Evolutionary conservation across 148 eudicot species (phyloP).

Genomic region (Cornus florida): DNA sequence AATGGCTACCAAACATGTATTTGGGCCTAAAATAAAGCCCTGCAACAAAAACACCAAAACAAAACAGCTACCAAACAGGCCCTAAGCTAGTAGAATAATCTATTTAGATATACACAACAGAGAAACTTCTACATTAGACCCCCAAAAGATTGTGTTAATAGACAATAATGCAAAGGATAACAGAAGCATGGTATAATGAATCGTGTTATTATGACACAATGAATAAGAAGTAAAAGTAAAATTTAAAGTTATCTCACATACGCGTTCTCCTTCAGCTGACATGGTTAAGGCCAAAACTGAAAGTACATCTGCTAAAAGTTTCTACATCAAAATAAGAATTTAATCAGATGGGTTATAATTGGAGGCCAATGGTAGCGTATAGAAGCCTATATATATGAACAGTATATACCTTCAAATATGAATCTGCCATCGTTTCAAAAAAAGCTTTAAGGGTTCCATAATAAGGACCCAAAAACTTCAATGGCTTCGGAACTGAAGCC

Average conservation of each 20-base stretch:
- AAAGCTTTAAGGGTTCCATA: slow-evolving; percentile 79
- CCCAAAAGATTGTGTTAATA: background rate
- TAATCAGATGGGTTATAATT: background rate
- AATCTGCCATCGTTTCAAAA: slow-evolving; percentile 66
- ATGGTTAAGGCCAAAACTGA: slow-evolving; percentile 96
- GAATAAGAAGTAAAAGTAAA: background rate
- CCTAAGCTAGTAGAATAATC: background rate
- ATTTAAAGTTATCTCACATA: slow-evolving; percentile 29
- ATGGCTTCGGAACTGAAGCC: slow-evolving; percentile 97
- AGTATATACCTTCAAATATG: slow-evolving; percentile 64
- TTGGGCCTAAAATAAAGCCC: too few relatives aligned
- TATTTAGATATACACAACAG: background rate
- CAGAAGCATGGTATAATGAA: background rate
- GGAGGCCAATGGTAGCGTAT: background rate
- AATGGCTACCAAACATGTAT: too few relatives aligned
- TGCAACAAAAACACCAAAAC: too few relatives aligned
- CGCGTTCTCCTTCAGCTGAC: slow-evolving; percentile 97
- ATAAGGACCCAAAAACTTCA: slow-evolving; percentile 92
- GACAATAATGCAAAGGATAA: background rate
- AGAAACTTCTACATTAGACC: background rate
- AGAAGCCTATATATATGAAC: background rate
- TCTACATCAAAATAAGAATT: slow-evolving; percentile 39
- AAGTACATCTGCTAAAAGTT: slow-evolving; percentile 85
- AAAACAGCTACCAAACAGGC: too few relatives aligned
- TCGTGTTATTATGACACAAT: background rate